A percentile compares a stretch with the other conserved stretches of the same genome.
Evolutionary conservation across 306 rosid species (phyloP).

Genomic region (Phaseolus lunatus): DNA sequence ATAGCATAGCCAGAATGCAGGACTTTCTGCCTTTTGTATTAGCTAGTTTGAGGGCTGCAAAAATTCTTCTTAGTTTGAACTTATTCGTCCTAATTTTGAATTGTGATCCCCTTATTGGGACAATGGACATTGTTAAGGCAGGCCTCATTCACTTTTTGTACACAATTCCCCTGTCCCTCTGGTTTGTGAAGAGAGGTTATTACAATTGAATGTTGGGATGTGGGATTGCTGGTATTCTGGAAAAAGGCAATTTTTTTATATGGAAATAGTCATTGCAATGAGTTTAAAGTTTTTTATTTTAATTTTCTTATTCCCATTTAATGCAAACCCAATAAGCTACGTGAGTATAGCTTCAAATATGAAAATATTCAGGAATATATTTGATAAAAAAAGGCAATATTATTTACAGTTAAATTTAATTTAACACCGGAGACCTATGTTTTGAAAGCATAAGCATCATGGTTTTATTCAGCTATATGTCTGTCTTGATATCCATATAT

Average conservation of each 20-base stretch:
- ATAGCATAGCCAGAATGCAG: slow-evolving; percentile 28
- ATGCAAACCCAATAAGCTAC: slow-evolving; percentile 25
- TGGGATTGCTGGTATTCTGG: slow-evolving; percentile 29
- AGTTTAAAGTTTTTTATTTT: slow-evolving; percentile 9
- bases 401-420: slow-evolving; percentile 31
- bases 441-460: neutral
- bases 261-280: slow-evolving; percentile 27
- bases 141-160: neutral
- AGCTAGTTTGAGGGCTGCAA: slow-evolving; percentile 37
- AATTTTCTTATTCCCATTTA: slow-evolving; percentile 15
- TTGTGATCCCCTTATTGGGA: slow-evolving; percentile 32
- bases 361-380: slow-evolving; percentile 30
- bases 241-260: slow-evolving; percentile 8
- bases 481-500: slow-evolving; percentile 24
- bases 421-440: neutral
- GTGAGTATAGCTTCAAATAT: slow-evolving; percentile 28
- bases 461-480: neutral
- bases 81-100: slow-evolving; percentile 1
- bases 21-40: slow-evolving; percentile 29
- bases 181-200: slow-evolving; percentile 30
- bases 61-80: slow-evolving; percentile 16
- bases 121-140: slow-evolving; percentile 30
- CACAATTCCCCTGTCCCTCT: neutral
- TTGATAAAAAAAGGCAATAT: slow-evolving; percentile 29
- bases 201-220: slow-evolving; percentile 23